Conservation (phyloP, 441 rosid genomes). For the Eruca vesicaria region DNA sequence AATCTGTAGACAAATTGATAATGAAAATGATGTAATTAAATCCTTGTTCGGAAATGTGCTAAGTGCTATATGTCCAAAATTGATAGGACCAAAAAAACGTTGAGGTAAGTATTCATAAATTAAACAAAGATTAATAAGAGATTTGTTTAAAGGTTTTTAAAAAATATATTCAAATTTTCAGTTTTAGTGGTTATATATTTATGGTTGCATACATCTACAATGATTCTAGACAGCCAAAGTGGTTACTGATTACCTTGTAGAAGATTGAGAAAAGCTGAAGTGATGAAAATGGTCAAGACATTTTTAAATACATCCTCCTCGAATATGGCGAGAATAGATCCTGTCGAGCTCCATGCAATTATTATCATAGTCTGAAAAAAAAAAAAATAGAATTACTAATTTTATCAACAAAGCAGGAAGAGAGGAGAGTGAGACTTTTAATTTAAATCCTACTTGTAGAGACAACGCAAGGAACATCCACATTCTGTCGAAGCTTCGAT, state of each 20-base stretch:
- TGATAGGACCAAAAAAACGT: too few species aligned
- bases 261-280: slow-evolving; percentile 85
- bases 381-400: slow-evolving; percentile 22
- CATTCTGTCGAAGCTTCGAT: slow-evolving; percentile 93
- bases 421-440: slow-evolving; percentile 24
- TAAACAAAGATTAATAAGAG: too few species aligned
- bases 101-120: too few species aligned
- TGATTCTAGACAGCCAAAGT: too few species aligned
- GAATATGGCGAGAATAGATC: slow-evolving; percentile 68
- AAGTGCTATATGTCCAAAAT: too few species aligned
- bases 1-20: too few species aligned
- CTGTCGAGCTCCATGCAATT: slow-evolving; percentile 82
- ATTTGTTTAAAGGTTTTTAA: too few species aligned
- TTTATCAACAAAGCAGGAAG: slow-evolving; percentile 19
- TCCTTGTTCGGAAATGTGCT: too few species aligned
- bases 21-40: too few species aligned
- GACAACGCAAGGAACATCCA: slow-evolving; percentile 94
- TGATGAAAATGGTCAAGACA: slow-evolving; percentile 86
- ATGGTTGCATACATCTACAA: too few species aligned
- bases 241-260: slow-evolving; percentile 50
- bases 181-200: too few species aligned
- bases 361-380: slow-evolving; percentile 84
- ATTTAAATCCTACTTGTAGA: slow-evolving; percentile 62
- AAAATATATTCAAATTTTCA: too few species aligned
- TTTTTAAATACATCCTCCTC: slow-evolving; percentile 55